Evolutionary conservation across 495 filamentous ascomycete genomes (phyloP), one percentile per base, ranked within the genome.

Genomic region (Evansstolkia leycettana): DNA sequence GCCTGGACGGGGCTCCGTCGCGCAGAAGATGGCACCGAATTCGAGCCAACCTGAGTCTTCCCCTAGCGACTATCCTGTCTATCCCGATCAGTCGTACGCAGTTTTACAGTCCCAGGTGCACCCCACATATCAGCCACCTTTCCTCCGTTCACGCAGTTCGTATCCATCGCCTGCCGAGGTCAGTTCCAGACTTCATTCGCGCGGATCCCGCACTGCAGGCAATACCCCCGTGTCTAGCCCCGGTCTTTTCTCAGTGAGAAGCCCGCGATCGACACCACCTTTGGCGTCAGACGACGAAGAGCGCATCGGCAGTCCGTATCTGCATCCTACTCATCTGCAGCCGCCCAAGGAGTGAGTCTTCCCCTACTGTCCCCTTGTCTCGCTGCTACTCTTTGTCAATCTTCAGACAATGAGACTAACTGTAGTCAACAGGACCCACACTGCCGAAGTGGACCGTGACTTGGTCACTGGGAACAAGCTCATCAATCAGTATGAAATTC

Each of bases 401-500:
- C 9, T 23, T 23, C 20, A 9, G 20, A 23, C 4, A 4, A 9
- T 23, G 5, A 23, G 9, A 23, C 20, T 23, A 23, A 23, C 9
- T 23, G 4, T 9, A 23, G 20, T 9, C 9, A 5, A 23, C 42
- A 80, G 76, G 55, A 95, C 88, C 10, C 82, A 93, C 52, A 80
- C 82, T 25, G 86, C 83, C 7, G 82, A 88, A 51, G 77, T 93
- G 38, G 92, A 96, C 48, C 72, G 84, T 30, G 85, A 96, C 52
- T 67, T 72, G 17, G 67, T 83, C 36, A 92, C 90, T 6, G 90
- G 90, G 31, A 80, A 89, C 38, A 99, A 99, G 57, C 67, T 82
- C 27, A 89, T 99, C 67, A 99, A 99, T 47, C 76, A 94, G 42
- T 99, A 99, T 55, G 84, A 94, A 48, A 84, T 99, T 48, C 77